Percentiles rank a stretch among this genome's conserved stretches.
Evolutionary conservation across 1,284 basidiomycete species (phyloP).

Genomic region (Erythrobasidium hasegawianum): DNA sequence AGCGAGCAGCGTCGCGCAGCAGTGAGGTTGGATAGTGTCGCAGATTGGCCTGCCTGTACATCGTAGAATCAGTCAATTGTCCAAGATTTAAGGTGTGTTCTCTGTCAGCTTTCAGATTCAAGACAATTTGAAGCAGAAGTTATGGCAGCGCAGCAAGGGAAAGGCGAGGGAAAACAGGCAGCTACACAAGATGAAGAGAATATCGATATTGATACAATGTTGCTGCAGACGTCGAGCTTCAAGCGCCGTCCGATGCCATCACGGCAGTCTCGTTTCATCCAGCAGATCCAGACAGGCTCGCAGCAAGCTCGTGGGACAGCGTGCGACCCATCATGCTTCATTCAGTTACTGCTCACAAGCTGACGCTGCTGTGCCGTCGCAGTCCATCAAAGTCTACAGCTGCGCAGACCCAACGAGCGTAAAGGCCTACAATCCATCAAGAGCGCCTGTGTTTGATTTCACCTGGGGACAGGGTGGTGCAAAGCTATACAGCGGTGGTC

Average conservation of each 20-base stretch:
- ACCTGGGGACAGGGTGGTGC: slow-evolving; percentile 55
- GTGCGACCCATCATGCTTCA: slow-evolving; percentile 55
- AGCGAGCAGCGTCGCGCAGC: neutral
- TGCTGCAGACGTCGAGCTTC: slow-evolving; percentile 36
- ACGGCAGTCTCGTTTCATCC: slow-evolving; percentile 78
- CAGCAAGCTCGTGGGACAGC: slow-evolving; percentile 83
- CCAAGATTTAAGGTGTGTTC: too few relatives aligned
- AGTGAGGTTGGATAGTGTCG: neutral
- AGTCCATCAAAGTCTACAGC: slow-evolving; percentile 61
- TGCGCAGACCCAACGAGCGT: slow-evolving; percentile 47
- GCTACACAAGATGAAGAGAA: neutral
- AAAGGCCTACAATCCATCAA: slow-evolving; percentile 42
- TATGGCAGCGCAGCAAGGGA: slow-evolving; percentile 29
- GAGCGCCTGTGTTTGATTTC: slow-evolving; percentile 48
- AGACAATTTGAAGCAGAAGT: neutral
- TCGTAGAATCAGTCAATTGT: too few relatives aligned
- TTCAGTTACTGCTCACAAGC: neutral
- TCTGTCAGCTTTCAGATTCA: neutral
- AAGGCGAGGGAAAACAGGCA: slow-evolving; percentile 9
- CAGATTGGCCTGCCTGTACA: neutral
- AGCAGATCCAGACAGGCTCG: slow-evolving; percentile 65
- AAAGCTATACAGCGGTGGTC: slow-evolving; percentile 66
- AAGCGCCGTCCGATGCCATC: slow-evolving; percentile 78
- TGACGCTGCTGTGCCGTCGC: slow-evolving; percentile 22
- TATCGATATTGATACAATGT: neutral